Evolutionary conservation across 2,329 filamentous ascomycete genomes (phyloP).

Genomic region (Cytospora piceicola): DNA sequence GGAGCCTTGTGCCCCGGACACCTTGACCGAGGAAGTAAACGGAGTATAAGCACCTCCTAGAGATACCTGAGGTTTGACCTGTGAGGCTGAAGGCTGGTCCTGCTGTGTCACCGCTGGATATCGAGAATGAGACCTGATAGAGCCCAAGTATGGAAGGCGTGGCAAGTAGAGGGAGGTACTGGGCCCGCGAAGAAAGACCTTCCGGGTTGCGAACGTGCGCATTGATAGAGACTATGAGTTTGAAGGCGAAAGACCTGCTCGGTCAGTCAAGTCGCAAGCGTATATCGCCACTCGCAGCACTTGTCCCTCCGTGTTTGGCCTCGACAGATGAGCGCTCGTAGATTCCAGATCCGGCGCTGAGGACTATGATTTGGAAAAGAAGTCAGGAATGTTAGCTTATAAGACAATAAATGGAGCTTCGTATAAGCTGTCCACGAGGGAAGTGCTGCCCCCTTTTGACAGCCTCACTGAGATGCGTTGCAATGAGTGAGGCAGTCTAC

Average conservation of each 20-base stretch:
- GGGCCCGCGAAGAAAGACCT: constrained; percentile 2
- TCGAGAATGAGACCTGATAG: background rate
- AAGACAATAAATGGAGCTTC: background rate
- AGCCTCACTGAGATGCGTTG: background rate
- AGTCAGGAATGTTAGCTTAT: background rate
- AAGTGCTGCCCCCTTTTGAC: background rate
- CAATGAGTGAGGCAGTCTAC: background rate
- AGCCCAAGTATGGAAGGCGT: background rate
- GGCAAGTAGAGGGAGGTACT: background rate
- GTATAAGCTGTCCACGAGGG: background rate
- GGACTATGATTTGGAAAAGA: background rate
- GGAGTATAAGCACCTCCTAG: background rate
- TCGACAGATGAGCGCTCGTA: background rate
- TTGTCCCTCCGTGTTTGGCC: background rate
- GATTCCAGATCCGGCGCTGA: background rate
- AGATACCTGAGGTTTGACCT: background rate
- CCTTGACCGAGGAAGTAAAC: background rate
- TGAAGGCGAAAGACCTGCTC: background rate
- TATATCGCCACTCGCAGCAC: background rate
- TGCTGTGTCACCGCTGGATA: background rate
- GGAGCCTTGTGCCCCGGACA: background rate
- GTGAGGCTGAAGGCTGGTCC: background rate
- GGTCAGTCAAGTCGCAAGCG: background rate
- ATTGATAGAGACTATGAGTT: background rate
- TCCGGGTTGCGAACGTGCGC: background rate